These are phyloP conservation scores for Hypericum androsaemum DNA, from an alignment of 345 rosid genomes.

Conservation along the genomic window DNA sequence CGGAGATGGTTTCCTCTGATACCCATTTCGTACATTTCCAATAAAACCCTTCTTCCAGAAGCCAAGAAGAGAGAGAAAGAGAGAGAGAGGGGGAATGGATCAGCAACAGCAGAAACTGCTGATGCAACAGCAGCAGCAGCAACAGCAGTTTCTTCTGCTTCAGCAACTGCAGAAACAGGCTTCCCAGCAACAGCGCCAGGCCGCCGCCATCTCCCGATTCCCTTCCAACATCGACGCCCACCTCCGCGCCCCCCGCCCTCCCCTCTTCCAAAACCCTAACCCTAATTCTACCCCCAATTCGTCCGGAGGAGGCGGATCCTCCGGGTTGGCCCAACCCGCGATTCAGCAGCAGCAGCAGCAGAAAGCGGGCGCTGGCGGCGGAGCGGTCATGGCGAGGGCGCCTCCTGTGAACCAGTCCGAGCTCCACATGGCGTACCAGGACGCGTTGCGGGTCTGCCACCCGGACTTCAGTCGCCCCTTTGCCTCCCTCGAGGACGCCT, in stretches of 20 bases:
- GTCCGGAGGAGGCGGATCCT: too few relatives aligned
- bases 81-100: too few relatives aligned
- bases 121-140: slow-evolving; percentile 32
- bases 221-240: slow-evolving; percentile 89
- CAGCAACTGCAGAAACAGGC: too few relatives aligned
- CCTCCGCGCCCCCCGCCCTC: slow-evolving; percentile 48
- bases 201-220: slow-evolving; percentile 75
- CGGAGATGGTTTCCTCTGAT: too few relatives aligned
- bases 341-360: slow-evolving; percentile 18
- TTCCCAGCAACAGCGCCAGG: too few relatives aligned
- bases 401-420: slow-evolving; percentile 56
- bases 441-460: slow-evolving; percentile 89
- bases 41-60: too few relatives aligned
- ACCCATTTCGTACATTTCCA: too few relatives aligned
- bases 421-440: slow-evolving; percentile 90
- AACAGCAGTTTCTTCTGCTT: too few relatives aligned
- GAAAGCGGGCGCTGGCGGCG: background rate
- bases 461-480: slow-evolving; percentile 86
- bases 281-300: too few relatives aligned
- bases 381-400: slow-evolving; percentile 17
- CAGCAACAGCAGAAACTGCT: slow-evolving; percentile 48
- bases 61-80: too few relatives aligned
- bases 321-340: slow-evolving; percentile 23
- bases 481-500: slow-evolving; percentile 79
- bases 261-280: background rate